Conservation (phyloP, 2,329 filamentous ascomycete species). For the Dissoconium aciculare region DNA sequence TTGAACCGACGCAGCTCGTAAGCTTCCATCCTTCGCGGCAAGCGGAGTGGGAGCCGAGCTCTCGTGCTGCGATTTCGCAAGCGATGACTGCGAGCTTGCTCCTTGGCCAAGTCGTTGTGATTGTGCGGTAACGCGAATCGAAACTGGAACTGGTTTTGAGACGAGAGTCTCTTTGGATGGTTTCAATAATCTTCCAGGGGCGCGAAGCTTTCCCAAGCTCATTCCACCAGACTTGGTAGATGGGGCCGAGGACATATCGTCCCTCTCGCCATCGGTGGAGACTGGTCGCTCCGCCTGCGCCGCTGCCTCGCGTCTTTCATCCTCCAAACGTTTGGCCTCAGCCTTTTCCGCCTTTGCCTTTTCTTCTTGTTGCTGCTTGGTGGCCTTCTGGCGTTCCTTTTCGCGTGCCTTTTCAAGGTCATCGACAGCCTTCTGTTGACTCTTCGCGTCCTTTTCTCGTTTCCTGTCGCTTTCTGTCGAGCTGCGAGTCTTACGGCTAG, state of each 20-base stretch:
- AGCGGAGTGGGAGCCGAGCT: conserved; percentile 22
- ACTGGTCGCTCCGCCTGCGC: conserved; percentile 14
- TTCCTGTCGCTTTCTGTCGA: conserved; percentile 50
- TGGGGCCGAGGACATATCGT: conserved; percentile 47
- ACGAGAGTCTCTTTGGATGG: conserved; percentile 37
- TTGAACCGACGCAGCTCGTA: conserved; percentile 52
- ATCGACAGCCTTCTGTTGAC: conserved; percentile 45
- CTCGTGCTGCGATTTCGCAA: conserved; percentile 17
- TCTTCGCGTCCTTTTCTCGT: conserved; percentile 44
- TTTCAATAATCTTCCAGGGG: conserved; percentile 20
- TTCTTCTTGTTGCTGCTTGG: conserved; percentile 38
- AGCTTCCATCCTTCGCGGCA: conserved; percentile 44
- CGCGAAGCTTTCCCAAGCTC: conserved; percentile 24
- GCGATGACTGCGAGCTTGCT: conserved; percentile 8
- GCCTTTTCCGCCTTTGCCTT: conserved; percentile 24
- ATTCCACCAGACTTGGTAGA: conserved; percentile 35
- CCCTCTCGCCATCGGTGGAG: conserved; percentile 23
- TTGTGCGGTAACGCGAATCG: conserved; percentile 48
- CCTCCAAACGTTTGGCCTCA: conserved; percentile 22
- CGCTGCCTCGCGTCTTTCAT: conserved; percentile 7
- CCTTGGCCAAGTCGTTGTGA: conserved; percentile 24
- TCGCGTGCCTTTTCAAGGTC: conserved; percentile 54
- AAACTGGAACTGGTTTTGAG: conserved; percentile 57
- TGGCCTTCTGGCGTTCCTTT: conserved; percentile 55
- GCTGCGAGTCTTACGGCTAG: conserved; percentile 39